Percentiles rank a stretch among this genome's conserved stretches.
phyloP scores from a whole-genome alignment of 2,329 filamentous ascomycete genomes.

The Paradendryphiella salina region DNA sequence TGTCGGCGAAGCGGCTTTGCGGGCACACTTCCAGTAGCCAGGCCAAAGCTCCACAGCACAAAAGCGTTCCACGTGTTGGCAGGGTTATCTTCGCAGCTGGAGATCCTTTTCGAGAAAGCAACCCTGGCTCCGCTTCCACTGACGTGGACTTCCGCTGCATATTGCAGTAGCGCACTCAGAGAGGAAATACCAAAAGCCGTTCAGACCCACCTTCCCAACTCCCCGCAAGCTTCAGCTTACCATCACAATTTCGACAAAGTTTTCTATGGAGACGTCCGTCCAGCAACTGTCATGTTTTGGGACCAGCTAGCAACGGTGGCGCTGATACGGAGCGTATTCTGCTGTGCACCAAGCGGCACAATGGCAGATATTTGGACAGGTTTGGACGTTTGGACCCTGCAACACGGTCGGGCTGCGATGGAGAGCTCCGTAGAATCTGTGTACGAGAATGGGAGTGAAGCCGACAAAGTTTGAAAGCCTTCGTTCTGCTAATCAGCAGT shows the following conservation, averaged over 20 bases:
- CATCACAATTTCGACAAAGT: slow-evolving; percentile 37
- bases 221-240: slow-evolving; percentile 44
- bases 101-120: slow-evolving; percentile 28
- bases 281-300: slow-evolving; percentile 21
- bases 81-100: slow-evolving; percentile 39
- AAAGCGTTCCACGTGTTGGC: slow-evolving; percentile 42
- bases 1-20: slow-evolving; percentile 24
- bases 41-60: slow-evolving; percentile 28
- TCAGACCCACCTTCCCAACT: slow-evolving; percentile 42
- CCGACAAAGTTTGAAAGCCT: slow-evolving; percentile 1
- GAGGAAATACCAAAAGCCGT: slow-evolving; percentile 30
- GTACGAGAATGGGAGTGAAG: slow-evolving; percentile 8
- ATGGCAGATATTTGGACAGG: background rate
- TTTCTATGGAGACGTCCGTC: slow-evolving; percentile 35
- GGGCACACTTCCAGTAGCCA: slow-evolving; percentile 30
- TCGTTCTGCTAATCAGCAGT: background rate
- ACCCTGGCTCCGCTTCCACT: slow-evolving; percentile 45
- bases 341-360: background rate
- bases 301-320: slow-evolving; percentile 14
- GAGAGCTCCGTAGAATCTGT: background rate
- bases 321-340: slow-evolving; percentile 2
- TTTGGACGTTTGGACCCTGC: slow-evolving; percentile 11
- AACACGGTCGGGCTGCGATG: slow-evolving; percentile 1
- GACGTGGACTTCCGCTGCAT: slow-evolving; percentile 43
- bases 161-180: slow-evolving; percentile 41